Evolutionary conservation across 2,329 filamentous ascomycete genomes (phyloP).

Genomic region (Geosmithia morbida): DNA sequence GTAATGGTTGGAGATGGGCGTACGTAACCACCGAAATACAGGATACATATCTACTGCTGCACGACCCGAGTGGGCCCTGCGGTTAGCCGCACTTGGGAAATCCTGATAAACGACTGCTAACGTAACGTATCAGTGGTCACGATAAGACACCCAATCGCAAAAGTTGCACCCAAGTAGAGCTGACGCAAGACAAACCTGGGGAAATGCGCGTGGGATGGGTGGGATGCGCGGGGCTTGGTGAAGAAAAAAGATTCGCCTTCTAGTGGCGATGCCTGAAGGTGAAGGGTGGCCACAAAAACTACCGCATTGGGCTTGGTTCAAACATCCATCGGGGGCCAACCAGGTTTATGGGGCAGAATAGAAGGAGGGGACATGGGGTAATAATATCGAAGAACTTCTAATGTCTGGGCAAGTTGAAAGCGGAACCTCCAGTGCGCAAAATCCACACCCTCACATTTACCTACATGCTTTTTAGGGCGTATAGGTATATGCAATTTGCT

Average conservation of each 20-base stretch:
- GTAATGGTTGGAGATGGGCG: no score
- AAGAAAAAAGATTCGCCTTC: background rate
- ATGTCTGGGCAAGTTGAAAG: no score
- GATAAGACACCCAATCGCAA: background rate
- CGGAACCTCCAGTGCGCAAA: no score
- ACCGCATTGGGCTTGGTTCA: background rate
- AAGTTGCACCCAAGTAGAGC: background rate
- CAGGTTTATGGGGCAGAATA: background rate
- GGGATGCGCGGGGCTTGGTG: no score
- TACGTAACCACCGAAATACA: no score
- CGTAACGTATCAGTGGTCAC: background rate
- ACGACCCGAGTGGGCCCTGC: background rate
- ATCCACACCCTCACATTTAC: no score
- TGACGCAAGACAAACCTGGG: background rate
- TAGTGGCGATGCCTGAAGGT: background rate
- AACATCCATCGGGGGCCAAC: background rate
- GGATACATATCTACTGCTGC: background rate
- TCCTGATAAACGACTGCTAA: background rate
- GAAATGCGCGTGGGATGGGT: background rate
- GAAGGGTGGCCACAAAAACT: background rate
- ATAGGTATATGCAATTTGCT: no score
- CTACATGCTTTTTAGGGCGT: no score
- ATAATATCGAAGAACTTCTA: background rate
- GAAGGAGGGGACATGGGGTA: background rate
- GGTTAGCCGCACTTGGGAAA: background rate